phyloP scores from a whole-genome alignment of 2,329 filamentous ascomycete species.

The Proliferodiscus dingleyae region DNA sequence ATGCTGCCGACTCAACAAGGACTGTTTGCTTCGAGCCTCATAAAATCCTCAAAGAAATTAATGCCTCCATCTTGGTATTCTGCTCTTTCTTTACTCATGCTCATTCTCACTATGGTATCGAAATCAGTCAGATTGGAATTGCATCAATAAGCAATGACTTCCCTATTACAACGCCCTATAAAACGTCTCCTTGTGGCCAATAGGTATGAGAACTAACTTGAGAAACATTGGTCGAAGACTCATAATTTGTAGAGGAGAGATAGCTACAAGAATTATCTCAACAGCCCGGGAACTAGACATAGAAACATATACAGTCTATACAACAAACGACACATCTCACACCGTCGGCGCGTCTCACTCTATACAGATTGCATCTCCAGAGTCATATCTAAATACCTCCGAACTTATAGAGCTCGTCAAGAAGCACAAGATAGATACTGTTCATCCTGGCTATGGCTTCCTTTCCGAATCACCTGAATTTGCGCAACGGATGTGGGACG shows the following conservation, averaged over 20 bases:
- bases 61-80: no score
- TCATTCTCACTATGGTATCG: no score
- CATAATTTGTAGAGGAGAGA: conserved; percentile 50
- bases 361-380: conserved; percentile 45
- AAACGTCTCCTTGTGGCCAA: conserved; percentile 49
- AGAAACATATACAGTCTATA: conserved; percentile 52
- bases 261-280: conserved; percentile 55
- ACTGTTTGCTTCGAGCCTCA: no score
- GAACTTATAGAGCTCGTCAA: conserved; percentile 43
- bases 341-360: conserved; percentile 46
- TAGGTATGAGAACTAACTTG: conserved; percentile 34
- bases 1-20: no score
- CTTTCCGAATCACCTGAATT: conserved; percentile 67
- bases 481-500: conserved; percentile 59
- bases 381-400: conserved; percentile 48
- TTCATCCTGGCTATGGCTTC: conserved; percentile 70
- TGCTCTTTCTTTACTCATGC: no score
- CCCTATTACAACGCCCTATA: conserved; percentile 32
- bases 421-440: conserved; percentile 52
- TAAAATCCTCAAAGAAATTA: no score
- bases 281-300: conserved; percentile 54
- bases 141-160: conserved; percentile 1
- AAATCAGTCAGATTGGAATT: no score
- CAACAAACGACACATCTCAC: conserved; percentile 50
- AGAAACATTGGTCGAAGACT: neutral